These are phyloP conservation scores for Cyclanthera cordifolia DNA, from an alignment of 306 rosid species.

Conservation along the genomic window DNA sequence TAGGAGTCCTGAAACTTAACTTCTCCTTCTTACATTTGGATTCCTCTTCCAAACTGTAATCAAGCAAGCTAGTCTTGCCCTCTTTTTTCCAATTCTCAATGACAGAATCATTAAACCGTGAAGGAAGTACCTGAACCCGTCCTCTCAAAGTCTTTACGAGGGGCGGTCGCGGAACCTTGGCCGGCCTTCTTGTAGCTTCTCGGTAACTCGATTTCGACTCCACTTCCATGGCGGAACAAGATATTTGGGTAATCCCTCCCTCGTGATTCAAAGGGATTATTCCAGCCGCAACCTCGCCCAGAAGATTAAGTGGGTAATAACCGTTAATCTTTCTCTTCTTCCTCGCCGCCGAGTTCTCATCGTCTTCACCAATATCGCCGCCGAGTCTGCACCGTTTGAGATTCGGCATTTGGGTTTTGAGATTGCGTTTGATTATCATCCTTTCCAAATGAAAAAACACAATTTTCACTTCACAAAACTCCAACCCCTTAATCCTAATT, in stretches of 20 bases:
- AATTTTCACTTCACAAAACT: slow-evolving; percentile 13
- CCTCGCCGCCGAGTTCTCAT: slow-evolving; percentile 42
- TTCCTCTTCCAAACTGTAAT: slow-evolving; percentile 41
- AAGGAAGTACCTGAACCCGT: slow-evolving; percentile 95
- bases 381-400: slow-evolving; percentile 66
- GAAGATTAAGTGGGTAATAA: slow-evolving; percentile 73
- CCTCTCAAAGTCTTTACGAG: slow-evolving; percentile 88
- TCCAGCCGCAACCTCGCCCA: slow-evolving; percentile 77
- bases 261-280: slow-evolving; percentile 55
- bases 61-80: slow-evolving; percentile 37
- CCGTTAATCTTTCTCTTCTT: slow-evolving; percentile 71
- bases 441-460: slow-evolving; percentile 1
- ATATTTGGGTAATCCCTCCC: slow-evolving; percentile 40
- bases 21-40: slow-evolving; percentile 42
- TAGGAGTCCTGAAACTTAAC: slow-evolving; percentile 35
- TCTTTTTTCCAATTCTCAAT: slow-evolving; percentile 96
- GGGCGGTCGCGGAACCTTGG: slow-evolving; percentile 64
- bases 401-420: slow-evolving; percentile 97
- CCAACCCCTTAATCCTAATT: slow-evolving; percentile 18
- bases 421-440: slow-evolving; percentile 88
- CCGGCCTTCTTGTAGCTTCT: slow-evolving; percentile 24
- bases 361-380: slow-evolving; percentile 61
- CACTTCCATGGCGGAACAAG: slow-evolving; percentile 43
- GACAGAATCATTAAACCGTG: slow-evolving; percentile 88
- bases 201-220: slow-evolving; percentile 33